phyloP scores from a whole-genome alignment of 2,329 filamentous ascomycete species.

The Aspergillus sclerotialis region DNA sequence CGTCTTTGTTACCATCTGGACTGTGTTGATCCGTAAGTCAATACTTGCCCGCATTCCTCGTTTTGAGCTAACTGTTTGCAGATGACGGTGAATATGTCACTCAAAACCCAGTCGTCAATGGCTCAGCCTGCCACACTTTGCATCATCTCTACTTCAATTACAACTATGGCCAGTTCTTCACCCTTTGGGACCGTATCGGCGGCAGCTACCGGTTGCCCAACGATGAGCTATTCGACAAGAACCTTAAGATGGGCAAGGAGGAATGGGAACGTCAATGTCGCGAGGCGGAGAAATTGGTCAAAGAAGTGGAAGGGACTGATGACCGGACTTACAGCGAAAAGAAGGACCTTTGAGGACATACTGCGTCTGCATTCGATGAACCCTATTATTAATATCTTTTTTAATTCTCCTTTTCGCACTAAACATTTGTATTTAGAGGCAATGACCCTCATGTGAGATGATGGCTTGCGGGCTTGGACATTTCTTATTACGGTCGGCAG shows the following conservation, averaged over 20 bases:
- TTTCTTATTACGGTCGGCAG: too few species aligned
- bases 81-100: slow-evolving; percentile 89
- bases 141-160: slow-evolving; percentile 85
- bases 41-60: too few species aligned
- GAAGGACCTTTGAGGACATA: slow-evolving; percentile 6
- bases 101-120: slow-evolving; percentile 80
- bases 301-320: slow-evolving; percentile 9
- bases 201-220: slow-evolving; percentile 55
- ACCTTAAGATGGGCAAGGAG: slow-evolving; percentile 70
- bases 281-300: slow-evolving; percentile 8
- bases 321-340: slow-evolving; percentile 8
- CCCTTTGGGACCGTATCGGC: slow-evolving; percentile 81
- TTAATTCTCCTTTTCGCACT: background rate
- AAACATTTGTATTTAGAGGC: background rate
- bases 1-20: slow-evolving; percentile 92
- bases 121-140: slow-evolving; percentile 89
- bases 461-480: too few species aligned
- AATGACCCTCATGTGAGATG: too few species aligned
- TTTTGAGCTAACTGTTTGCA: background rate
- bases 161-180: slow-evolving; percentile 95
- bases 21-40: slow-evolving; percentile 68
- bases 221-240: slow-evolving; percentile 68
- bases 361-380: too few species aligned
- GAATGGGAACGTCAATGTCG: slow-evolving; percentile 64
- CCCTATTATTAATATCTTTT: background rate